Evolutionary conservation across 1,139 yeast species (phyloP), one percentile per base, ranked within the genome.

Genomic region (Debaryomyces sp.): DNA sequence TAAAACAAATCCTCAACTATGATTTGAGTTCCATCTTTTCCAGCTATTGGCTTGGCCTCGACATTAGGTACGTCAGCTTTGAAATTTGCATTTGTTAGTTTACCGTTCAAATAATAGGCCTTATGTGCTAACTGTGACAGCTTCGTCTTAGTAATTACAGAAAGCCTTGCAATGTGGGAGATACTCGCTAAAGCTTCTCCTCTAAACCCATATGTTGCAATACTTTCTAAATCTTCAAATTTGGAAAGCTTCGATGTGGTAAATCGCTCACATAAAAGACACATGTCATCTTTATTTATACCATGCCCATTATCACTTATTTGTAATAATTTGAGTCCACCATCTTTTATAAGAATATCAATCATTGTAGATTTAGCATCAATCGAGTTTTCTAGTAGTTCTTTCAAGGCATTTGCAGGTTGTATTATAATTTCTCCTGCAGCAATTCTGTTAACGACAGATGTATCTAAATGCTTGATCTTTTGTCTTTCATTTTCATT

Each of bases 371-470:
- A 60, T 2, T 64, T 57, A 1, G 84, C 85, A 56, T 80, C 85
- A 18, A 80, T 78, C 6, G 82, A 70, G 59, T 81, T 81, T 55
- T 81, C 86, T 41, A 81, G 61, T 61, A 81, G 61, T 58, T 81
- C 86, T 56, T 81, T 81, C 29, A 81, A 63, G 0, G 86, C 84
- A 58, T 94, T 94, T 2, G 95, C 89, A 0, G 99, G 99, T 6
- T 92, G 95, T 32, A 92, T 80, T 50, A 95, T 89, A 68, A 95
- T 90, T 69, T 95, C 99, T 0, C 99, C 99, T 1, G 99, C 99
- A 0, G 99, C 99, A 26, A 95, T 94, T 51, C 87, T 80, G 64
- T 90, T 92, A 46, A 95, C 89, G 30, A 92, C 98, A 4, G 80
- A 62, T 24, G 70, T 70, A 35, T 85, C 91, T 10, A 90, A 76